Conservation (phyloP, 2,329 filamentous ascomycete species). For the Elsinoe arachidis region DNA sequence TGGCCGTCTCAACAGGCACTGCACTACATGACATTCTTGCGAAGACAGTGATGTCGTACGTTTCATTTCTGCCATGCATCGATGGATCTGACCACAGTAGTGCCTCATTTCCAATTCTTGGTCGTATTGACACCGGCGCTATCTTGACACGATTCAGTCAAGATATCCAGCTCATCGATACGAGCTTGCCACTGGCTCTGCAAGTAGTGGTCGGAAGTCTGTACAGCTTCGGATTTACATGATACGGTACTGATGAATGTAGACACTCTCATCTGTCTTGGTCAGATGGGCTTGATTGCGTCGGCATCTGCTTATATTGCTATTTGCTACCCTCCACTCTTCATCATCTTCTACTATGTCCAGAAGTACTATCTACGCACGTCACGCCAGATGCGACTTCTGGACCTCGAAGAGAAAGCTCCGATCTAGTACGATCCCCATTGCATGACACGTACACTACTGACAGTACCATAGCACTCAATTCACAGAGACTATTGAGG, state of each 20-base stretch:
- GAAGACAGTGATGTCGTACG: slow-evolving; percentile 6
- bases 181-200: slow-evolving; percentile 26
- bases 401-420: slow-evolving; percentile 45
- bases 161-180: slow-evolving; percentile 40
- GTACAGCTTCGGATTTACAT: background rate
- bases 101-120: slow-evolving; percentile 30
- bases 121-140: slow-evolving; percentile 34
- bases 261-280: slow-evolving; percentile 12
- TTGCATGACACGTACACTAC: slow-evolving; percentile 17
- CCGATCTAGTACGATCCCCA: slow-evolving; percentile 33
- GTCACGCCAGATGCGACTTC: slow-evolving; percentile 41
- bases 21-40: background rate
- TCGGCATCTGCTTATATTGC: slow-evolving; percentile 34
- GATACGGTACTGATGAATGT: background rate
- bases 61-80: background rate
- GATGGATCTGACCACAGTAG: background rate
- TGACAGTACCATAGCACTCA: slow-evolving; percentile 3
- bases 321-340: slow-evolving; percentile 30
- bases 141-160: slow-evolving; percentile 40
- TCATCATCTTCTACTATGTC: slow-evolving; percentile 31
- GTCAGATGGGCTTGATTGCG: slow-evolving; percentile 28
- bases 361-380: slow-evolving; percentile 42
- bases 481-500: slow-evolving; percentile 29
- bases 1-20: slow-evolving; percentile 1
- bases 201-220: slow-evolving; percentile 2